Base-by-base conservation (phyloP, 2,329 filamentous ascomycete genomes). In the Huntiella savannae region DNA sequence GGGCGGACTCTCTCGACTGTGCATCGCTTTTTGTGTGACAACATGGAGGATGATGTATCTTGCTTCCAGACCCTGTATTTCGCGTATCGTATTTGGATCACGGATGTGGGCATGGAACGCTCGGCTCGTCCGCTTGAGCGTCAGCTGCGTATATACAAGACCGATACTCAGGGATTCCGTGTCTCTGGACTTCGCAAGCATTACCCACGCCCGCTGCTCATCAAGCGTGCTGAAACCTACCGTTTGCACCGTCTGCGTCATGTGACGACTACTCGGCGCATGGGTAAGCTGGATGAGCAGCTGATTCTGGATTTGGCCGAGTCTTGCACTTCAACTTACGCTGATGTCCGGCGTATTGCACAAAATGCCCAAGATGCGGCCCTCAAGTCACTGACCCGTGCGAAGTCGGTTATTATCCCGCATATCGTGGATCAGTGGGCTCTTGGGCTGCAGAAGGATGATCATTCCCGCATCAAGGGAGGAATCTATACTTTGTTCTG, bases 31-130 rank as follows among this genome's bases (percentile, higher is more conserved):
- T 65, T 98, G 49, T 79, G 75, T 13, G 65, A 76, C 51, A 78
- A 88, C 50, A 87, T 94, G 58, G 84, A 96, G 58, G 91, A 98
- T 57, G 91, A 98, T 58, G 91, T 98, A 1, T 77, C 82, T 12
- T 95, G 86, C 62, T 98, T 98, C 63, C 94, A 86, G 17, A 77
- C 87, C 1, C 64, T 98, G 2, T 98, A 94, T 61, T 82, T 82
- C 16, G 84, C 88, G 1, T 98, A 95, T 59, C 73, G 85, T 38
- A 91, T 84, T 6, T 98, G 87, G 86, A 96, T 98, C 55, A 86
- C 93, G 1, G 91, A 98, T 56, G 87, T 98, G 36, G 91, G 92
- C 13, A 92, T 95, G 50, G 91, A 98, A 62, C 74, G 88, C 50
- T 95, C 88, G 13, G 88, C 91, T 0, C 91, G 95, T 59, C 83